Evolutionary conservation across 2,329 filamentous ascomycete species (phyloP).

Genomic region (Xylaria sp.): DNA sequence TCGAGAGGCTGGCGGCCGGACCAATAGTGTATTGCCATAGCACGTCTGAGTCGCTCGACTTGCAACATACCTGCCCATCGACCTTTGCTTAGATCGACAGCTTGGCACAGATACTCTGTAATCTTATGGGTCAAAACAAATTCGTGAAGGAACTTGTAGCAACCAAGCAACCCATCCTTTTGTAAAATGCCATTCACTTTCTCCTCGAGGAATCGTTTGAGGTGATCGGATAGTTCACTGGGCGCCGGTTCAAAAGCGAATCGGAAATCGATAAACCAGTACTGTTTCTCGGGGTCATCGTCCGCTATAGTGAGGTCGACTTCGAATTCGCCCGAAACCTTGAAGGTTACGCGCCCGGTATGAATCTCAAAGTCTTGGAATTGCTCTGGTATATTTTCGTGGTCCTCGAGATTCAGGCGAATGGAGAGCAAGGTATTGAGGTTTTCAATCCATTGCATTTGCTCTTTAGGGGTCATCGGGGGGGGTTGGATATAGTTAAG

Average conservation of each 20-base stretch:
- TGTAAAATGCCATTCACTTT: constrained; percentile 78
- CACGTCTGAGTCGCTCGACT: constrained; percentile 82
- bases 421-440: constrained; percentile 86
- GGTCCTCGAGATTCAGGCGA: constrained; percentile 85
- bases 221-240: constrained; percentile 66
- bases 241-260: constrained; percentile 82
- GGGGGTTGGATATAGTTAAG: constrained; percentile 82
- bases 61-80: constrained; percentile 83
- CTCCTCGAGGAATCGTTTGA: constrained; percentile 74
- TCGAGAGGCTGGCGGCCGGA: constrained; percentile 65
- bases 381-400: constrained; percentile 77
- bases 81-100: constrained; percentile 72
- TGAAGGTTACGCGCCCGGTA: constrained; percentile 91
- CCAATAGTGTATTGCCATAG: constrained; percentile 94
- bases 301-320: constrained; percentile 91
- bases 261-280: constrained; percentile 93
- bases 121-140: constrained; percentile 92
- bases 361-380: constrained; percentile 82
- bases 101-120: constrained; percentile 82
- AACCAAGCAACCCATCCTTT: constrained; percentile 77
- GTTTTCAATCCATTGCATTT: constrained; percentile 79
- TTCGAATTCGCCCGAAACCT: constrained; percentile 85
- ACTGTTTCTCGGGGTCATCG: constrained; percentile 84
- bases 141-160: constrained; percentile 88
- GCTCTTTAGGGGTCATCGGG: constrained; percentile 75